Evolutionary conservation across 2,329 filamentous ascomycete species (phyloP).

Genomic region (Helicocarpus griseus): DNA sequence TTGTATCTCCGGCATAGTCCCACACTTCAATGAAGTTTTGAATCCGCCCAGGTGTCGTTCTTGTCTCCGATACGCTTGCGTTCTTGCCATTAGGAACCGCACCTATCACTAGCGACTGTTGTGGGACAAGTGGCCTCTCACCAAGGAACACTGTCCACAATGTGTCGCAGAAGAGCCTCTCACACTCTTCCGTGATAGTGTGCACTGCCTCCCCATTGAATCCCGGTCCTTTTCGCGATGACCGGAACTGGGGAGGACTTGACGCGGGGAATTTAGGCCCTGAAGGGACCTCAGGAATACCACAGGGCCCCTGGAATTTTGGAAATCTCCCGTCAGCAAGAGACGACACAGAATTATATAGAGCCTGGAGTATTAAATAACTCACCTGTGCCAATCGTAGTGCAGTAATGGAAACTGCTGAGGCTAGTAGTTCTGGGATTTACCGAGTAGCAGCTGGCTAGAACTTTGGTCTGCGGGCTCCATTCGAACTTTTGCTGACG

Average conservation of each 20-base stretch:
- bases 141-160: slow-evolving; percentile 89
- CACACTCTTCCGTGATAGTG: slow-evolving; percentile 98
- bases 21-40: slow-evolving; percentile 30
- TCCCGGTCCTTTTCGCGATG: slow-evolving; percentile 21
- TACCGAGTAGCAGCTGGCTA: slow-evolving; percentile 86
- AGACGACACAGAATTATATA: neutral
- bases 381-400: slow-evolving; percentile 74
- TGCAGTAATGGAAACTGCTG: slow-evolving; percentile 88
- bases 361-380: slow-evolving; percentile 10
- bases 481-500: slow-evolving; percentile 51
- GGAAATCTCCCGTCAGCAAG: slow-evolving; percentile 3
- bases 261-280: slow-evolving; percentile 73
- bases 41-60: slow-evolving; percentile 20
- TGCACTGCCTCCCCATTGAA: slow-evolving; percentile 81
- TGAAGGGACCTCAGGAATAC: slow-evolving; percentile 90
- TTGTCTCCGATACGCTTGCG: slow-evolving; percentile 16
- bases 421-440: slow-evolving; percentile 58
- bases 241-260: slow-evolving; percentile 59
- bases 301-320: slow-evolving; percentile 61
- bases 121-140: slow-evolving; percentile 71
- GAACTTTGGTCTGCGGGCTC: slow-evolving; percentile 55
- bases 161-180: slow-evolving; percentile 99
- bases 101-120: slow-evolving; percentile 83
- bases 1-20: slow-evolving; percentile 76
- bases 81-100: slow-evolving; percentile 38